Conservation (phyloP, 257 asterid genomes). For the Sherardia arvensis region DNA sequence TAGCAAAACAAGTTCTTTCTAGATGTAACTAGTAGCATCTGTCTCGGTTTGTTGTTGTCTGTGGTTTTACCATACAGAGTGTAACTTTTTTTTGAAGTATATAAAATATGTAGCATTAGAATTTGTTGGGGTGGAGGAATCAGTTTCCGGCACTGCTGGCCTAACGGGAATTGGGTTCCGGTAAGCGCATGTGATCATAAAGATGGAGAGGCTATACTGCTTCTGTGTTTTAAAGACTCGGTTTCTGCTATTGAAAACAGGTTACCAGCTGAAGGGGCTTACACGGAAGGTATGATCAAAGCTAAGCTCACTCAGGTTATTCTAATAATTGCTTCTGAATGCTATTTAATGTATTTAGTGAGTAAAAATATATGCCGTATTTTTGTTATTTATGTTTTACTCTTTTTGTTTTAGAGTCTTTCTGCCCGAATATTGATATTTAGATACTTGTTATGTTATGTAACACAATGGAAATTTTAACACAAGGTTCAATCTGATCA, state of each 20-base stretch:
- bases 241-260: constrained; percentile 76
- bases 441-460: background rate
- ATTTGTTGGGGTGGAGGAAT: constrained; percentile 19
- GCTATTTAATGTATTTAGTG: too few species aligned
- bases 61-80: too few species aligned
- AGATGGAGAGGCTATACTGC: constrained; percentile 60
- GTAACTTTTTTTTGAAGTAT: too few species aligned
- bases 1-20: too few species aligned
- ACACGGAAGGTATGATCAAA: constrained; percentile 76
- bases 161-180: constrained; percentile 65
- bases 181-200: constrained; percentile 85
- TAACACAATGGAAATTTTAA: background rate
- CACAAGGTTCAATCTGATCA: background rate
- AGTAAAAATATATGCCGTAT: too few species aligned
- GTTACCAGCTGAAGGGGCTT: constrained; percentile 97
- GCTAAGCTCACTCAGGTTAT: constrained; percentile 88
- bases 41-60: too few species aligned
- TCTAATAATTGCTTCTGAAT: background rate
- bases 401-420: background rate
- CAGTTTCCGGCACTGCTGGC: constrained; percentile 15
- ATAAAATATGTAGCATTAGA: too few species aligned
- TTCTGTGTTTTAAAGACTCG: constrained; percentile 71
- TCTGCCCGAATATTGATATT: background rate
- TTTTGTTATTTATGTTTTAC: background rate
- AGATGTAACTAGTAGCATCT: too few species aligned